Percentiles rank a stretch among this genome's conserved stretches.
Evolutionary conservation across 495 filamentous ascomycete genomes (phyloP).

Genomic region (Jackrogersella minutella): DNA sequence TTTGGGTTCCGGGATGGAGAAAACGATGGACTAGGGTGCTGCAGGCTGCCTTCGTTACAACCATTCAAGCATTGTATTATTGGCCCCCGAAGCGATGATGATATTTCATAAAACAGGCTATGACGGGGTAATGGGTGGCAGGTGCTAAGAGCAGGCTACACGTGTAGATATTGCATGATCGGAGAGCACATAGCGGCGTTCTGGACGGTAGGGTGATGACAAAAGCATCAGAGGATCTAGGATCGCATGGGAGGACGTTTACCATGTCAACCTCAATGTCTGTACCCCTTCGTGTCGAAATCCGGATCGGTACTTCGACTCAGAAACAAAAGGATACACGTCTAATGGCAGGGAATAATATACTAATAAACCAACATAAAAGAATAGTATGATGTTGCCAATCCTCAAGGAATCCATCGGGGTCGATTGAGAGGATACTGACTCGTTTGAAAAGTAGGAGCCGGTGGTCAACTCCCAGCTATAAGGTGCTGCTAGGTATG

Average conservation of each 20-base stretch:
- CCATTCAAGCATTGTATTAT: slow-evolving; percentile 44
- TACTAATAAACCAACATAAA: background rate
- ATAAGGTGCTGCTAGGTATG: no score
- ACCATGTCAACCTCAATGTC: slow-evolving; percentile 27
- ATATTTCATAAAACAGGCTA: slow-evolving; percentile 31
- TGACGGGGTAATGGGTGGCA: slow-evolving; percentile 23
- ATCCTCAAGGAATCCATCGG: background rate
- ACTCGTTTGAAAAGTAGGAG: no score
- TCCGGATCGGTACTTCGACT: slow-evolving; percentile 26
- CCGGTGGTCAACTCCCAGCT: no score
- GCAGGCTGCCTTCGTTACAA: slow-evolving; percentile 1
- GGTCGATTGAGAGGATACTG: background rate
- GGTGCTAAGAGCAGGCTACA: slow-evolving; percentile 24
- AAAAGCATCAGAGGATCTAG: slow-evolving; percentile 35
- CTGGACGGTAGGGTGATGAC: slow-evolving; percentile 31
- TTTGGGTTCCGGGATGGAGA: slow-evolving; percentile 21
- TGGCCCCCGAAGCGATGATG: slow-evolving; percentile 39
- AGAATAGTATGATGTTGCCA: no score
- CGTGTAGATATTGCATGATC: slow-evolving; percentile 28
- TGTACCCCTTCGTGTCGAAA: slow-evolving; percentile 30
- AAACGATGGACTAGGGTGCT: slow-evolving; percentile 12
- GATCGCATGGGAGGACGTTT: slow-evolving; percentile 26
- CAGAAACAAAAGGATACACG: slow-evolving; percentile 14
- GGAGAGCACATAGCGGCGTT: slow-evolving; percentile 29
- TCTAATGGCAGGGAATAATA: slow-evolving; percentile 35